Percentiles rank a stretch among this genome's conserved stretches.
Evolutionary conservation across 306 rosid species (phyloP).

Genomic region (Glycyrrhiza uralensis): DNA sequence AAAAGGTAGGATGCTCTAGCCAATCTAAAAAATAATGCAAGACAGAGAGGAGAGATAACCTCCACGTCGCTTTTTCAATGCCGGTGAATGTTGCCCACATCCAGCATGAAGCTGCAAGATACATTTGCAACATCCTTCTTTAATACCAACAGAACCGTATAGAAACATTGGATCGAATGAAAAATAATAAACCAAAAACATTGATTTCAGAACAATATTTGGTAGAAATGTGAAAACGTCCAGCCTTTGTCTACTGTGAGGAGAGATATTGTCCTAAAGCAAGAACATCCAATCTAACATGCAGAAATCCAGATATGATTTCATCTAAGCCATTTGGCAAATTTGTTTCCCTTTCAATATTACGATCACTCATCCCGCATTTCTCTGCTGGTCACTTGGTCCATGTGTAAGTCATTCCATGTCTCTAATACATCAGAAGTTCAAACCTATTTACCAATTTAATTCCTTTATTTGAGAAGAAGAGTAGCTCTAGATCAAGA

Average conservation of each 20-base stretch:
- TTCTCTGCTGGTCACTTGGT: background rate
- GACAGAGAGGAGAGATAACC: constrained; percentile 37
- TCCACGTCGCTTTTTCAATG: constrained; percentile 61
- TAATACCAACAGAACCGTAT: constrained; percentile 13
- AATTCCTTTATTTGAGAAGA: background rate
- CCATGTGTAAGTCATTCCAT: background rate
- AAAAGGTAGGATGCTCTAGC: constrained; percentile 18
- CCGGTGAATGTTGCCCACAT: constrained; percentile 48
- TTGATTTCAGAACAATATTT: background rate
- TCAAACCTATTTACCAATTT: constrained; percentile 1
- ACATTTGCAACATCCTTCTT: constrained; percentile 20
- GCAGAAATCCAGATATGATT: background rate
- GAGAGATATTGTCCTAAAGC: background rate
- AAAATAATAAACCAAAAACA: background rate
- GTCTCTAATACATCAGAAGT: background rate
- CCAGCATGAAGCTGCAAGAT: constrained; percentile 80
- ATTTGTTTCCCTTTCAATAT: background rate
- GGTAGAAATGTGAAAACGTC: constrained; percentile 22
- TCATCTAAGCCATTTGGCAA: background rate
- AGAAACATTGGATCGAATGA: constrained; percentile 18
- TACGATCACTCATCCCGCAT: background rate
- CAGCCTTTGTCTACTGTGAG: background rate
- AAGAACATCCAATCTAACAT: constrained; percentile 9
- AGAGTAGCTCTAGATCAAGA: constrained; percentile 6
- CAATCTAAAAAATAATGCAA: constrained; percentile 13